phyloP scores from a whole-genome alignment of 805 yeast species.

The Pichia deserticola region DNA sequence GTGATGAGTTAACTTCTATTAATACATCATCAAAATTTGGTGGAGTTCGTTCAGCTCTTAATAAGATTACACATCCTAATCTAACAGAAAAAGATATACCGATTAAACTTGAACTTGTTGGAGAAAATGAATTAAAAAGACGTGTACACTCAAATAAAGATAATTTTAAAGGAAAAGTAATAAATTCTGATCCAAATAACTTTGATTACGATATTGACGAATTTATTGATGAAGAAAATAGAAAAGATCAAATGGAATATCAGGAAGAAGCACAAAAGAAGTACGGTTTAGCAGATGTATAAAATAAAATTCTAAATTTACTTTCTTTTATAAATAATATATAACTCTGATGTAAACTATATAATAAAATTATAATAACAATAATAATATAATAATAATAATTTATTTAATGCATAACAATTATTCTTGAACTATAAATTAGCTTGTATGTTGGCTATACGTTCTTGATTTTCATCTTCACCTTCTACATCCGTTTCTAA shows the following conservation, averaged over 20 bases:
- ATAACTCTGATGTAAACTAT: no score
- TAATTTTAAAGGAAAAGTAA: not conserved
- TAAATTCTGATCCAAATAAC: conserved; percentile 32
- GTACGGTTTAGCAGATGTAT: conserved; percentile 5
- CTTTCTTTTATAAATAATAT: not conserved
- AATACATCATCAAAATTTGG: conserved; percentile 11
- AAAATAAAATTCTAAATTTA: not conserved
- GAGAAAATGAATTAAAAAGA: conserved; percentile 14
- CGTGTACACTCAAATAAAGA: conserved; percentile 11
- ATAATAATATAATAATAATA: not conserved
- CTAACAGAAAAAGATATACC: conserved; percentile 26
- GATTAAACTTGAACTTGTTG: conserved; percentile 19
- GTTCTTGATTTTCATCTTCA: conserved; percentile 2
- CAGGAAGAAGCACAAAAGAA: not conserved
- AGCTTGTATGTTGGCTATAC: conserved; percentile 8
- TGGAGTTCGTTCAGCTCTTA: conserved; percentile 21
- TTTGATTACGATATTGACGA: conserved; percentile 44
- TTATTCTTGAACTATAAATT: conserved; percentile 1
- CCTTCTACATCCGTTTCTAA: no score
- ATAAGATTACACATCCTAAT: conserved; percentile 7
- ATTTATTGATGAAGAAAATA: conserved; percentile 32
- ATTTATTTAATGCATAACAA: not conserved
- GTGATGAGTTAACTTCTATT: not conserved
- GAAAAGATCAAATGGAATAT: conserved; percentile 15
- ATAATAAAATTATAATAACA: not conserved